A percentile compares a stretch with the other conserved stretches of the same genome.
Conservation (phyloP, 257 asterid species). For the Mentha longifolia region DNA sequence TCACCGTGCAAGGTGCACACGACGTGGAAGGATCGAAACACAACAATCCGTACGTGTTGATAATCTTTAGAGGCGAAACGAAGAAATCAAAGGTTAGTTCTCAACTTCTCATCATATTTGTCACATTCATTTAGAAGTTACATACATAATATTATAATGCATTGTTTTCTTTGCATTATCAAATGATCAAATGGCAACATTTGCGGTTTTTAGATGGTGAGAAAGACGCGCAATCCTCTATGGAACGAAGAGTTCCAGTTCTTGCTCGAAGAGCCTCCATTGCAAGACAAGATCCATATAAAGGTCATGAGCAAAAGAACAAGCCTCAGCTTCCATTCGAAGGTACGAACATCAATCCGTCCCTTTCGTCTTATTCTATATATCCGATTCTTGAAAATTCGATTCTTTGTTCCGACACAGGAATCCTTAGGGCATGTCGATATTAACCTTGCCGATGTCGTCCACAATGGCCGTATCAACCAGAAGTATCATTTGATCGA, state of each 20-base stretch:
- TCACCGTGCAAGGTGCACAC: conserved; percentile 73
- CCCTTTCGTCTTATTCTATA: background rate
- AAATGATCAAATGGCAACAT: background rate
- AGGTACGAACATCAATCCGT: conserved; percentile 43
- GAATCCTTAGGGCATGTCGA: conserved; percentile 85
- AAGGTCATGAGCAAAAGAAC: conserved; percentile 76
- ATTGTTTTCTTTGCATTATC: background rate
- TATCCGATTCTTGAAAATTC: background rate
- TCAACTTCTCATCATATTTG: background rate
- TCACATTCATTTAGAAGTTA: background rate
- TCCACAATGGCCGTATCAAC: conserved; percentile 79
- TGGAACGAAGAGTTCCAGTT: conserved; percentile 95
- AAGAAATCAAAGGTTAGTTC: conserved; percentile 68
- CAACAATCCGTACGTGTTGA: conserved; percentile 66
- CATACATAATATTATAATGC: background rate
- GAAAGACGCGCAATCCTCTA: conserved; percentile 67
- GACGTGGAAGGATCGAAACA: conserved; percentile 82
- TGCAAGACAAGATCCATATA: conserved; percentile 71
- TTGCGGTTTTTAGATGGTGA: conserved; percentile 49
- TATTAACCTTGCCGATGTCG: conserved; percentile 73
- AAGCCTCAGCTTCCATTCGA: conserved; percentile 61
- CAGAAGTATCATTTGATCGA: conserved; percentile 83
- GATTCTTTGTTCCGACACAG: conserved; percentile 34
- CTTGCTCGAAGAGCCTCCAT: conserved; percentile 83
- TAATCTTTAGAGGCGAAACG: conserved; percentile 73